Conservation (phyloP, 441 rosid species). For the Gossypium schwendimanii region DNA sequence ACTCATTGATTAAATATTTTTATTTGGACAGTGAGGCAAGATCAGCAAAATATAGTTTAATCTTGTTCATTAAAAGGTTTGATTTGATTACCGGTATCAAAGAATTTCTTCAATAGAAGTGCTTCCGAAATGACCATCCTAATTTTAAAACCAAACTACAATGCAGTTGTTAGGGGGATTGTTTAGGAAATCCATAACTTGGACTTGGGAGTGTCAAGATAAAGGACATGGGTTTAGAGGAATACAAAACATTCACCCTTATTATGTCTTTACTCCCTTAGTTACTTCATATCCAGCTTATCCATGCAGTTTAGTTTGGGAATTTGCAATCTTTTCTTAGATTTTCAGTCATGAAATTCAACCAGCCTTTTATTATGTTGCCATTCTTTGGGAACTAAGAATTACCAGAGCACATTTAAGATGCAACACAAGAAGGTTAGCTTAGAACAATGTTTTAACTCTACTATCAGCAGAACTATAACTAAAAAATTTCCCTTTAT, state of each 20-base stretch:
- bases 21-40: neutral
- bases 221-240: neutral
- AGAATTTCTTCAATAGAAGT: neutral
- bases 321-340: neutral
- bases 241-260: neutral
- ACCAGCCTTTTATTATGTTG: neutral
- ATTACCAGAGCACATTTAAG: neutral
- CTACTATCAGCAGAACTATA: neutral
- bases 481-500: neutral
- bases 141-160: neutral
- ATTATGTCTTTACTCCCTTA: neutral
- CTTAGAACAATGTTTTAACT: constrained; percentile 5
- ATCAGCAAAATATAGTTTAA: neutral
- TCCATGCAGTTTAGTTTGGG: neutral
- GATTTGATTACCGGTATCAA: neutral
- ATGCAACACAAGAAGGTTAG: neutral
- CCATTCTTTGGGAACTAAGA: neutral
- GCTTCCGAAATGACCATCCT: neutral
- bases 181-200: neutral
- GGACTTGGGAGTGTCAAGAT: neutral
- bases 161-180: neutral
- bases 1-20: neutral
- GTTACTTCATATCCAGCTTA: neutral
- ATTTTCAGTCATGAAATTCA: neutral
- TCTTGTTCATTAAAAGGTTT: neutral